These are phyloP conservation scores for Protea cynaroides DNA, from an alignment of 164 flowering plant species.

Conservation along the genomic window DNA sequence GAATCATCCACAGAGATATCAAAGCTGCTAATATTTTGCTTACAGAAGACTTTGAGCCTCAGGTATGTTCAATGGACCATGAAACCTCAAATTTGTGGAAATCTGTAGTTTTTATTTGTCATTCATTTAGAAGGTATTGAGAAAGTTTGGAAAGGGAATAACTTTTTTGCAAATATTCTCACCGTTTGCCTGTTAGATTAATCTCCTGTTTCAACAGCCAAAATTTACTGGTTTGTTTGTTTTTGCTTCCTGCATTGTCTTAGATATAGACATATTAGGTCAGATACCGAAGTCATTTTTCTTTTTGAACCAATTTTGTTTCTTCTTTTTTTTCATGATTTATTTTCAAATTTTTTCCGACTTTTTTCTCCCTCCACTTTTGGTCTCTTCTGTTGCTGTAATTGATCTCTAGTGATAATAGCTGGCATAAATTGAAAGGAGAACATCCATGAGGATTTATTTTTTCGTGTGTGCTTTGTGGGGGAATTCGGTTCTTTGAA, in stretches of 20 bases:
- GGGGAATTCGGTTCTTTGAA: neutral
- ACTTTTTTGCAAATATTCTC: no score
- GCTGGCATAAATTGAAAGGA: neutral
- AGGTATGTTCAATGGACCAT: conserved; percentile 32
- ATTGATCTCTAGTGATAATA: neutral
- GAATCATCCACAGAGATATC: conserved; percentile 91
- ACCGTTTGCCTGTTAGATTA: no score
- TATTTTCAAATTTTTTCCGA: neutral
- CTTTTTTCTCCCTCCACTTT: no score
- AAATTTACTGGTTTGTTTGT: neutral
- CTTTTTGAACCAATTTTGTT: neutral
- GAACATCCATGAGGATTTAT: neutral
- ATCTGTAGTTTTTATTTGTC: neutral
- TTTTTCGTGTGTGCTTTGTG: neutral
- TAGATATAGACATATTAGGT: no score
- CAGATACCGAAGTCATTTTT: no score
- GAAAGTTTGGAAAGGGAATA: no score
- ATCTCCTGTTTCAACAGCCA: no score
- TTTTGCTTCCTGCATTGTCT: neutral
- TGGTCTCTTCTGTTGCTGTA: no score
- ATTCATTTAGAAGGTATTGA: no score
- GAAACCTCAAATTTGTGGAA: neutral
- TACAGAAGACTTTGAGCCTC: conserved; percentile 76
- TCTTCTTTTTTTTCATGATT: neutral
- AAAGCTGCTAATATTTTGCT: conserved; percentile 90